phyloP scores from a whole-genome alignment of 345 rosid genomes.

The Eucalyptus grandis region DNA sequence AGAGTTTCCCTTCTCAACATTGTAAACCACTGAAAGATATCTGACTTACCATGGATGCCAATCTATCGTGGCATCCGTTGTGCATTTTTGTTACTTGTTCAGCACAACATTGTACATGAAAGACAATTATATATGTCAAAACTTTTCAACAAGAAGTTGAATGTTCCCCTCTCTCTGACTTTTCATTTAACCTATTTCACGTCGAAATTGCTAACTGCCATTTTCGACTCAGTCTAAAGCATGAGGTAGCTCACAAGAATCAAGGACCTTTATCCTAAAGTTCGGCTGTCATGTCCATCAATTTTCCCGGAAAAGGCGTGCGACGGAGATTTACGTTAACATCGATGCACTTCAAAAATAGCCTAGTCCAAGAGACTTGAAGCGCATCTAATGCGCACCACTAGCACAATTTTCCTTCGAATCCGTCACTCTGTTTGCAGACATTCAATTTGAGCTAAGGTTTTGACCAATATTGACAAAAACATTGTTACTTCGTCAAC shows the following conservation, averaged over 20 bases:
- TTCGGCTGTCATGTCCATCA: not conserved
- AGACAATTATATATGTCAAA: not conserved
- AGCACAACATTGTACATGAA: not conserved
- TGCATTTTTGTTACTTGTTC: not conserved
- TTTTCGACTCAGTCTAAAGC: not conserved
- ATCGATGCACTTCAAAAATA: not conserved
- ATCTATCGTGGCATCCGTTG: not conserved
- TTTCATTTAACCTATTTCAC: not conserved
- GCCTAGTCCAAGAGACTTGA: not conserved
- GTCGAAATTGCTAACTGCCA: not conserved
- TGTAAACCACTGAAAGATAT: not conserved
- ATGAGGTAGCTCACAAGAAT: not conserved
- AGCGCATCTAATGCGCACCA: not conserved
- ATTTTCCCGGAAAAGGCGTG: not conserved
- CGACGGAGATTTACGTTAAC: not conserved
- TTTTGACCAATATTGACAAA: not conserved
- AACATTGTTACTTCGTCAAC: not conserved
- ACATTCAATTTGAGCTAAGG: not conserved
- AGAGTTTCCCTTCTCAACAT: not conserved
- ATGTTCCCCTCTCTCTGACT: not conserved
- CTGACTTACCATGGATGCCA: not conserved
- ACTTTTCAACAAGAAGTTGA: not conserved
- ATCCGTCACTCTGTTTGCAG: not conserved
- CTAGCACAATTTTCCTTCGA: not conserved
- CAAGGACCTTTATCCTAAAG: not conserved